Evolutionary conservation across 2,329 filamentous ascomycete species (phyloP), one percentile per base, ranked within the genome.

Genomic region (Pseudogymnoascus sp.): DNA sequence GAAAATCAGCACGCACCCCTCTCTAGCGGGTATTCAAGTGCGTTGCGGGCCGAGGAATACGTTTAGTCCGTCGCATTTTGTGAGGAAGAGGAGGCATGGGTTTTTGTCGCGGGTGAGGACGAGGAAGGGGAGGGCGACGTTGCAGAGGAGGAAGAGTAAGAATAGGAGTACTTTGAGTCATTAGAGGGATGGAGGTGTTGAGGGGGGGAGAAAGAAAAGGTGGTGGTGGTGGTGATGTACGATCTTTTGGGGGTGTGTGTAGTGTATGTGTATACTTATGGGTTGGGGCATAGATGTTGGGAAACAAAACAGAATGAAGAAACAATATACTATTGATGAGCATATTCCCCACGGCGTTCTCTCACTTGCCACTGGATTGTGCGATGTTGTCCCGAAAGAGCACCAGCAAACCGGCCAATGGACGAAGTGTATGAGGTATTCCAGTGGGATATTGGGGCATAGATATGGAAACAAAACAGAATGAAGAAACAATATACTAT

Each of bases 31-130:
- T 6, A 73, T 64, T 23, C 72, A 74, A 63, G 61, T 74, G 26
- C 68, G 73, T 4, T 73, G 71, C 62, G 73, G 71, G 45, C 73
- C 72, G 1, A 64, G 73, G 64, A 67, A 73, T 64, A 75, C 73
- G 8, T 74, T 73, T 54, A 70, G 65, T 62, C 72, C 73, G 6
- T 73, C 70, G 66, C 73, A 75, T 69, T 74, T 75, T 67, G 72
- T 74, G 16, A 67, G 73, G 64, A 75, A 75, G 70, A 64, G 73
- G 51, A 67, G 73, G 63, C 73, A 75, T 71, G 73, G 73, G 6
- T 75, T 75, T 64, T 71, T 75, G 68, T 71, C 68, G 42, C 63
- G 73, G 14, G 54, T 73, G 36, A 68, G 64, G 66, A 75, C 71
- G 47, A 69, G 72, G 65, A 75, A 73, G 59, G 73, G 73, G 3